These are phyloP conservation scores for Nothophaeocryptopus gaeumannii DNA, from an alignment of 2,329 filamentous ascomycete species.

Conservation along the genomic window DNA sequence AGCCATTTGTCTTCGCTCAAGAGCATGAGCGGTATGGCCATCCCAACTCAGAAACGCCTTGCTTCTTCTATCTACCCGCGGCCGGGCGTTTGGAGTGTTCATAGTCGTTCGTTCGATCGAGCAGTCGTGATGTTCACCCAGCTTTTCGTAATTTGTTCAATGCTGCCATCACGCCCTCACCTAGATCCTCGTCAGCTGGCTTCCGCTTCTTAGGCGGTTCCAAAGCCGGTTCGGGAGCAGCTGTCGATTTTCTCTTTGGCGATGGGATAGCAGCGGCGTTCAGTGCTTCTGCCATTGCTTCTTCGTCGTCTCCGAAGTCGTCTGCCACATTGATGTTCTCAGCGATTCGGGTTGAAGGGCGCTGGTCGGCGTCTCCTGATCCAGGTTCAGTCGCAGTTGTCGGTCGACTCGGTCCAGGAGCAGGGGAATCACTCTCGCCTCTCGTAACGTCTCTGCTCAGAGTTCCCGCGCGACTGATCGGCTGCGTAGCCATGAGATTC, in stretches of 20 bases:
- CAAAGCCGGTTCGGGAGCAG: neutral
- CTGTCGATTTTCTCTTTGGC: neutral
- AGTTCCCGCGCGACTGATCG: constrained; percentile 24
- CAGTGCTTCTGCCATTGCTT: constrained; percentile 40
- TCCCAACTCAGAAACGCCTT: too few species aligned
- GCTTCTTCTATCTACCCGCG: too few species aligned
- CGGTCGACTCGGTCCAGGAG: constrained; percentile 14
- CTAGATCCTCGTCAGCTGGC: constrained; percentile 45
- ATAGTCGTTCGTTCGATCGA: too few species aligned
- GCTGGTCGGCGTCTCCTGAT: constrained; percentile 39
- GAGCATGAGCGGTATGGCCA: too few species aligned
- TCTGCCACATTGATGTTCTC: constrained; percentile 19
- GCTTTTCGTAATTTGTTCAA: constrained; percentile 52
- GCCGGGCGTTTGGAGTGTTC: too few species aligned
- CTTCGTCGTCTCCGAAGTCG: constrained; percentile 43
- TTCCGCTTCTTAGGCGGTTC: constrained; percentile 35
- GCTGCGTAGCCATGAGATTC: constrained; percentile 24
- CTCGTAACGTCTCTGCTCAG: constrained; percentile 30
- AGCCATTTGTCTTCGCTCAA: too few species aligned
- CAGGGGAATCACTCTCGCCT: constrained; percentile 15
- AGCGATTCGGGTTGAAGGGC: constrained; percentile 36
- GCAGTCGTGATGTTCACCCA: too few species aligned
- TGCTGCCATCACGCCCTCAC: constrained; percentile 58
- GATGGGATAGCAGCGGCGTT: constrained; percentile 18
- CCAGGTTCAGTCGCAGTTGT: too few species aligned